Conservation (phyloP, 2,329 filamentous ascomycete species). For the Calycina herbarum region DNA sequence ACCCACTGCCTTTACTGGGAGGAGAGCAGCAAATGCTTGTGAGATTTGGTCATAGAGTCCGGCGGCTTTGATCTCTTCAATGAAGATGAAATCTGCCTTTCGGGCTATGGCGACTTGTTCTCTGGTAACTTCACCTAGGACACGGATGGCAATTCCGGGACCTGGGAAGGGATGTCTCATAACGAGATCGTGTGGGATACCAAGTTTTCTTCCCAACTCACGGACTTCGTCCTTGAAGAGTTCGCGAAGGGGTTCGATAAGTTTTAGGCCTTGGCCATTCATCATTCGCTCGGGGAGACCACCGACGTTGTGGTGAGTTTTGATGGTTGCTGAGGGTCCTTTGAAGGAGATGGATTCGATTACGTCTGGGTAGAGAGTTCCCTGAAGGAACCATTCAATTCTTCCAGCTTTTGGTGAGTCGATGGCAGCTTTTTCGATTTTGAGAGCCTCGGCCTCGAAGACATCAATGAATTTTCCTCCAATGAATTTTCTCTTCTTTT, state of each 20-base stretch:
- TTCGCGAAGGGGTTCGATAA: constrained; percentile 77
- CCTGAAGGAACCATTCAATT: constrained; percentile 85
- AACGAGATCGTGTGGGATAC: constrained; percentile 72
- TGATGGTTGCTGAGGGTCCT: constrained; percentile 70
- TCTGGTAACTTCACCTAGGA: constrained; percentile 80
- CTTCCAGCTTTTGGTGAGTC: constrained; percentile 68
- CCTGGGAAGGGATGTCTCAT: constrained; percentile 79
- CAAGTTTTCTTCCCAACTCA: constrained; percentile 65
- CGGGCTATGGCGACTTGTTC: constrained; percentile 77
- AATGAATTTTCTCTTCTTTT: constrained; percentile 90
- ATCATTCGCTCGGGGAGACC: constrained; percentile 61
- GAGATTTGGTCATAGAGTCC: constrained; percentile 72
- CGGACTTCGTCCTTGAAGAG: constrained; percentile 85
- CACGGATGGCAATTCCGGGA: constrained; percentile 65
- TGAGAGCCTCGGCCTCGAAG: constrained; percentile 76
- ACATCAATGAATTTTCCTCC: constrained; percentile 76
- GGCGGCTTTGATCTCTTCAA: constrained; percentile 69
- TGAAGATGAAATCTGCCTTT: constrained; percentile 78
- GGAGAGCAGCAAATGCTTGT: constrained; percentile 69
- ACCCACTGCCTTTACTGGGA: constrained; percentile 65
- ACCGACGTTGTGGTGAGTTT: constrained; percentile 71
- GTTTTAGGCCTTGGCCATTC: constrained; percentile 54
- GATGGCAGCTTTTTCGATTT: constrained; percentile 71
- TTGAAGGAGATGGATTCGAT: constrained; percentile 69
- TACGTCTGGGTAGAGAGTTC: constrained; percentile 65